phyloP scores from a whole-genome alignment of 1,284 basidiomycete genomes.

The Porodaedalea pini region DNA sequence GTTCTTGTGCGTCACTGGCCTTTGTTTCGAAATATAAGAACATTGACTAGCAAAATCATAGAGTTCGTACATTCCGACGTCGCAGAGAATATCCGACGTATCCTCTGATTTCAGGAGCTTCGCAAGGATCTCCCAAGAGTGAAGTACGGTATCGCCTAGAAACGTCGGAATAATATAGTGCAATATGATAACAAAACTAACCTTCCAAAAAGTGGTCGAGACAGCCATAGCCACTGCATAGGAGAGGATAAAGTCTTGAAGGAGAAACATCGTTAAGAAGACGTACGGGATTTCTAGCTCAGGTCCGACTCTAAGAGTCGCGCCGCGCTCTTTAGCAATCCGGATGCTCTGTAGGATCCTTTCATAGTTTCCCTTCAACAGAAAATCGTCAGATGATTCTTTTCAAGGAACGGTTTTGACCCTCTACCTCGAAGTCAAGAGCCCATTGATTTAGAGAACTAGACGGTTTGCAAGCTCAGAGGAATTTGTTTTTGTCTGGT shows the following conservation, averaged over 20 bases:
- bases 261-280: not conserved
- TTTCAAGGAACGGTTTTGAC: not conserved
- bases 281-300: constrained; percentile 95
- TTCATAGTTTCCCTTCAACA: constrained; percentile 77
- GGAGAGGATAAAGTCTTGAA: not conserved
- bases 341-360: constrained; percentile 88
- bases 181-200: constrained; percentile 26
- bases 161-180: not conserved
- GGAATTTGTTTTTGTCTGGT: not conserved
- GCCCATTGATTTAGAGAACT: constrained; percentile 97
- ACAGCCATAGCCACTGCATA: constrained; percentile 84
- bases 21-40: constrained; percentile 30
- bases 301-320: constrained; percentile 92
- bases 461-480: constrained; percentile 9
- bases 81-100: constrained; percentile 79
- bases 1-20: constrained; percentile 96
- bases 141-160: constrained; percentile 87
- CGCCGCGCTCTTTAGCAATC: constrained; percentile 86
- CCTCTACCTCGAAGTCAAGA: constrained; percentile 79
- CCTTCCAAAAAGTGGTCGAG: constrained; percentile 91
- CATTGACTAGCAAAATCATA: not conserved
- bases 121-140: constrained; percentile 93
- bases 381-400: not conserved
- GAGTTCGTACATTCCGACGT: constrained; percentile 82
- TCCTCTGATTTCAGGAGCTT: constrained; percentile 81